A percentile compares a stretch with the other conserved stretches of the same genome.
Conservation (phyloP, 2,329 filamentous ascomycete species). For the Fonsecaea monophora region DNA sequence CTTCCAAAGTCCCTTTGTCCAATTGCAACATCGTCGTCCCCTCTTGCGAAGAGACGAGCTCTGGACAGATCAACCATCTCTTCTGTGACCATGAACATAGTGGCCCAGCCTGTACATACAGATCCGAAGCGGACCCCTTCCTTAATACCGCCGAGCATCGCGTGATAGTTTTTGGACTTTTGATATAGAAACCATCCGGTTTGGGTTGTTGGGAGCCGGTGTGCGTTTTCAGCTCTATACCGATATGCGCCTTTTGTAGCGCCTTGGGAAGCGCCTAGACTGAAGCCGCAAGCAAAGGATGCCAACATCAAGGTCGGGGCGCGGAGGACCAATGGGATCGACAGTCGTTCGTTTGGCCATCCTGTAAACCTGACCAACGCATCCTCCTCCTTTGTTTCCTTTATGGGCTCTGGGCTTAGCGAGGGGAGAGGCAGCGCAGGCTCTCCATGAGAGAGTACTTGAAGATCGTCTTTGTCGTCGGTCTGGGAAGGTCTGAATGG, state of each 20-base stretch:
- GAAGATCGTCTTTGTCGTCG: conserved; percentile 7
- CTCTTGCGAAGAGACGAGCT: conserved; percentile 71
- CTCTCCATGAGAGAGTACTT: neutral
- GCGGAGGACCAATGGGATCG: conserved; percentile 69
- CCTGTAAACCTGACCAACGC: conserved; percentile 41
- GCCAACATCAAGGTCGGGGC: conserved; percentile 69
- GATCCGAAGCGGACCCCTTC: conserved; percentile 79
- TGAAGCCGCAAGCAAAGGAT: conserved; percentile 72
- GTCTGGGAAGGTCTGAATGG: conserved; percentile 28
- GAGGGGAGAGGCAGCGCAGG: neutral
- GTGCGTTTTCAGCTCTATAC: conserved; percentile 95
- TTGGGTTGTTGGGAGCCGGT: conserved; percentile 82
- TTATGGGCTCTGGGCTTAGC: neutral
- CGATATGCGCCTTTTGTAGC: conserved; percentile 76
- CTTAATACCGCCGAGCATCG: conserved; percentile 75
- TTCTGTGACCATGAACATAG: conserved; percentile 80
- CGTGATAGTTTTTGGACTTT: conserved; percentile 94
- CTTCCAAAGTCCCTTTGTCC: conserved; percentile 76
- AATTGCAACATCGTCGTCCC: conserved; percentile 77
- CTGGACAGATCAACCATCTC: conserved; percentile 80
- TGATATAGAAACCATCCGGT: conserved; percentile 98
- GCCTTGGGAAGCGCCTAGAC: conserved; percentile 74
- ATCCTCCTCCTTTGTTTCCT: conserved; percentile 11
- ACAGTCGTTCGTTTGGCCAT: conserved; percentile 54
- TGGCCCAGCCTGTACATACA: conserved; percentile 74